A percentile compares a stretch with the other conserved stretches of the same genome.
These are phyloP conservation scores for Neofusicoccum umdonicola DNA, from an alignment of 2,329 filamentous ascomycete species.

Conservation along the genomic window DNA sequence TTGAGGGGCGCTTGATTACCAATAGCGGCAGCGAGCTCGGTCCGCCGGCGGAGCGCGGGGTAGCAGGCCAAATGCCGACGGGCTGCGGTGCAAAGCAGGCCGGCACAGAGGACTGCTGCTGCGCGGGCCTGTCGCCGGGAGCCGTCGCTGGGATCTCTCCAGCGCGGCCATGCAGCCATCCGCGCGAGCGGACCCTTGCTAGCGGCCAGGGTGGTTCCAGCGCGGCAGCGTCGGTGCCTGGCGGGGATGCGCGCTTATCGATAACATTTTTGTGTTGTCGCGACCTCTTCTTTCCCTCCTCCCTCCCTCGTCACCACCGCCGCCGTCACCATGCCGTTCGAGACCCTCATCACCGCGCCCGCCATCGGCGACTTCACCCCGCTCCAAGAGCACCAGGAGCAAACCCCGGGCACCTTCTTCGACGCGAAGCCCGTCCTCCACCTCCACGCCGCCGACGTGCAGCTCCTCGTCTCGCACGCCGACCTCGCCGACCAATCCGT, in stretches of 20 bases:
- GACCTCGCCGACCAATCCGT: conserved; percentile 51
- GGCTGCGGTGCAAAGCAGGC: too few relatives aligned
- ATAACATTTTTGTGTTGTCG: conserved; percentile 5
- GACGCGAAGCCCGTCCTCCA: conserved; percentile 70
- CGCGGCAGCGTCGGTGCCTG: background rate
- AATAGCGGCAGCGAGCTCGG: conserved; percentile 12
- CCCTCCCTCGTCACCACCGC: background rate
- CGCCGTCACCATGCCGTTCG: conserved; percentile 33
- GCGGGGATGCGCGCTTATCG: background rate
- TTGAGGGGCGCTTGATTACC: conserved; percentile 13
- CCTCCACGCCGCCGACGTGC: conserved; percentile 57
- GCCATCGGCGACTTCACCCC: conserved; percentile 59
- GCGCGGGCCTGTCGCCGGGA: too few relatives aligned
- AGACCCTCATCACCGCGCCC: conserved; percentile 58
- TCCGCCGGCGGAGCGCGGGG: conserved; percentile 7
- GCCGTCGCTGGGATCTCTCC: too few relatives aligned
- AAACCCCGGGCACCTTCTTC: conserved; percentile 71
- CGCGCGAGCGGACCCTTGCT: background rate
- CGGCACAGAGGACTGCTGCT: too few relatives aligned
- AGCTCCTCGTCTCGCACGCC: conserved; percentile 56
- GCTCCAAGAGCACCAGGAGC: conserved; percentile 67
- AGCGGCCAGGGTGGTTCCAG: background rate
- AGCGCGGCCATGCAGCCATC: too few relatives aligned
- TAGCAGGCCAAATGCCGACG: background rate
- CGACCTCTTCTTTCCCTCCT: background rate